phyloP scores from a whole-genome alignment of 2,329 filamentous ascomycete species.

The Raffaelea deltoideospora region DNA sequence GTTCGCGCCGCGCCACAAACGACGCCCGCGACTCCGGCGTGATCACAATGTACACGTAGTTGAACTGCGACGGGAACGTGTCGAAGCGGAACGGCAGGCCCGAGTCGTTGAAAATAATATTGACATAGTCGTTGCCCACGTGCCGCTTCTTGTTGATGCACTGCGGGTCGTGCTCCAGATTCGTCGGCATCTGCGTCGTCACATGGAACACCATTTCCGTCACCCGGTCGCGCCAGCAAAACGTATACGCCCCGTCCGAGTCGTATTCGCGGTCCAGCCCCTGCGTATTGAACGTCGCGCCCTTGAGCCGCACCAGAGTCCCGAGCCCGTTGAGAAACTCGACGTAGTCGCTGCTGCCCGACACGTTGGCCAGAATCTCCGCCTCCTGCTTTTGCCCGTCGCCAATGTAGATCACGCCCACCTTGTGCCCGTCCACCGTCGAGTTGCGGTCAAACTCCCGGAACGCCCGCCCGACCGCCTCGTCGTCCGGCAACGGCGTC shows the following conservation, averaged over 20 bases:
- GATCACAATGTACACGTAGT: conserved; percentile 93
- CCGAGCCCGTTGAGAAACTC: conserved; percentile 73
- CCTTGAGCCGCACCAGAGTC: conserved; percentile 64
- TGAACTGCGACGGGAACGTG: conserved; percentile 89
- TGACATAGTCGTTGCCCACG: conserved; percentile 95
- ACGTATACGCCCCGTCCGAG: conserved; percentile 72
- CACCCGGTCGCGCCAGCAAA: conserved; percentile 88
- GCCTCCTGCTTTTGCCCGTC: conserved; percentile 69
- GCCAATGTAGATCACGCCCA: conserved; percentile 86
- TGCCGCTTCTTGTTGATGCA: conserved; percentile 82
- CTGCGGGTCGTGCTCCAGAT: conserved; percentile 58
- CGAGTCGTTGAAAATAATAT: conserved; percentile 95
- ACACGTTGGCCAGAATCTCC: conserved; percentile 76
- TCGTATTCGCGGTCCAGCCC: conserved; percentile 69
- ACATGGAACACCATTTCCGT: conserved; percentile 94
- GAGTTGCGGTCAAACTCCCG: conserved; percentile 72
- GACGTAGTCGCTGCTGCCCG: conserved; percentile 76
- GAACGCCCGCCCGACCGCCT: conserved; percentile 58
- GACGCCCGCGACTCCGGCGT: conserved; percentile 69
- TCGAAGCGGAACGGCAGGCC: conserved; percentile 79
- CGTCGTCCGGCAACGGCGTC: conserved; percentile 58
- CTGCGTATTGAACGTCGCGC: conserved; percentile 81
- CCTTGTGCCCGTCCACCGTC: conserved; percentile 87
- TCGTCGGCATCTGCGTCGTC: conserved; percentile 92
- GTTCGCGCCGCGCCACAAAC: conserved; percentile 50